Evolutionary conservation across 441 rosid genomes (phyloP), one percentile per base, ranked within the genome.

Genomic region (Brassica balearica): DNA sequence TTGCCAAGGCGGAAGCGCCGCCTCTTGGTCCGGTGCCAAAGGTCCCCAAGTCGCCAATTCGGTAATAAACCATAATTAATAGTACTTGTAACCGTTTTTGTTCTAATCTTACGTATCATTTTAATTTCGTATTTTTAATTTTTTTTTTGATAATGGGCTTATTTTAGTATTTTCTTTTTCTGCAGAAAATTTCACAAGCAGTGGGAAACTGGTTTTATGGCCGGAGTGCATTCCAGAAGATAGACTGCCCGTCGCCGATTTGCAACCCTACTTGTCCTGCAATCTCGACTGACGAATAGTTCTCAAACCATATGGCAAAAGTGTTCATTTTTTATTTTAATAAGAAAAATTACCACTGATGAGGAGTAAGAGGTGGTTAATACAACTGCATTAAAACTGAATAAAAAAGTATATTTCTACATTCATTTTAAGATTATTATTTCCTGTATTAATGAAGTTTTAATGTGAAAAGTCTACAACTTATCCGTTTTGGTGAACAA

Each of bases 131-230:
- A 29, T 29, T 29, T 29, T 29, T 5, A 5, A 3, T 29, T 5
- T 29, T 29, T 29, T 29, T 29, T 3, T 25, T 25, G 27, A 25
- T 25, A 29, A 29, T 4, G 34, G 34, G 34, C 34, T 29, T 29
- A 29, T 29, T 29, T 29, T 29, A 29, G 5, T 29, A 5, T 14
- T 38, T 36, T 2, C 3, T 17, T 0, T 14, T 67, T 12, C 20
- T 77, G 78, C 91, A 93, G 99, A 83, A 87, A 81, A 95, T 95
- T 6, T 88, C 89, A 3, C 87, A 85, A 81, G 97, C 99, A 20
- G 90, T 92, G 0, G 98, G 98, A 78, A 95, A 93, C 73, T 95
- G 99, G 99, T 95, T 81, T 66, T 87, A 75, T n/a, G 89, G 86
- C 5, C 41, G 98, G 75, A 82, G 83, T 53, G 76, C 83, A 41